phyloP scores from a whole-genome alignment of 495 filamentous ascomycete genomes.

The Haplographium delicatum region DNA sequence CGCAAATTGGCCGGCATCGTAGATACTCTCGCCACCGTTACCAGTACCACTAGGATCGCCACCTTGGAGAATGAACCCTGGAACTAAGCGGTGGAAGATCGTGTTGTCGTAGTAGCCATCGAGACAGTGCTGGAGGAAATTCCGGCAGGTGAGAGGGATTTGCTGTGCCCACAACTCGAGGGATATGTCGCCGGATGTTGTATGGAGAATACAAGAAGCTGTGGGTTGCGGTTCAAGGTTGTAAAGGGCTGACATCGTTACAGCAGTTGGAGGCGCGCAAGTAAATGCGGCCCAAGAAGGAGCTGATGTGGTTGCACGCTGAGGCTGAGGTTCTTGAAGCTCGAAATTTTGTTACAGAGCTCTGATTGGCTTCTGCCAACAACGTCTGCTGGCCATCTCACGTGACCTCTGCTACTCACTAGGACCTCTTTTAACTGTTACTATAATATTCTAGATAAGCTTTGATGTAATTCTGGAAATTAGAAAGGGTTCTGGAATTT shows the following conservation, averaged over 20 bases:
- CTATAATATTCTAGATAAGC: too few species aligned
- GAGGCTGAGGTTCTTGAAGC: neutral
- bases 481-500: too few species aligned
- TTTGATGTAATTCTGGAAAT: too few species aligned
- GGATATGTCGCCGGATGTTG: conserved; percentile 79
- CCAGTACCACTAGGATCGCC: conserved; percentile 83
- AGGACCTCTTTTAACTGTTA: too few species aligned
- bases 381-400: too few species aligned
- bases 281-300: conserved; percentile 18
- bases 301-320: neutral
- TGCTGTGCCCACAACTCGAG: conserved; percentile 94
- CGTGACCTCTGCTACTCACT: too few species aligned
- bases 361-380: too few species aligned
- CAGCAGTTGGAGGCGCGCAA: conserved; percentile 3
- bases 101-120: conserved; percentile 93
- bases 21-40: conserved; percentile 84
- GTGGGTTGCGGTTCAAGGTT: conserved; percentile 91
- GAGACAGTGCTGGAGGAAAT: conserved; percentile 91
- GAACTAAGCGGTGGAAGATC: conserved; percentile 87
- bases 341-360: neutral
- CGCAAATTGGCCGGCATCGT: conserved; percentile 75
- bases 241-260: conserved; percentile 79
- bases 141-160: conserved; percentile 82
- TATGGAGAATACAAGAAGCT: conserved; percentile 83
- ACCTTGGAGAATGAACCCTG: conserved; percentile 89